Percentiles rank a stretch among this genome's conserved stretches.
phyloP scores from a whole-genome alignment of 495 filamentous ascomycete genomes.

The Rusavskia elegans region DNA sequence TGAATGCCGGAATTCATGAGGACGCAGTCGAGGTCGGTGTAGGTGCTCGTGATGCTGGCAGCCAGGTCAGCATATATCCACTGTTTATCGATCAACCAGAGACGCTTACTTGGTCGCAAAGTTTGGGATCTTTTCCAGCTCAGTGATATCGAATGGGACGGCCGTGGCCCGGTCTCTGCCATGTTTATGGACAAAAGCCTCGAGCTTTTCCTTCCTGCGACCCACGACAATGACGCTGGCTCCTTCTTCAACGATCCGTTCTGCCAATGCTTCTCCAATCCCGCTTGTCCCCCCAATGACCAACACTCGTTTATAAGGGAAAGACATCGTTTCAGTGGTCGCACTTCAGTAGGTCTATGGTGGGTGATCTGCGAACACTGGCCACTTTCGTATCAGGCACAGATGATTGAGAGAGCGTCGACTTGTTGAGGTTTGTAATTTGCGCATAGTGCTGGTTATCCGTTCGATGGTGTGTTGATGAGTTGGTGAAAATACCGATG shows the following conservation, averaged over 20 bases:
- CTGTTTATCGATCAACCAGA: not conserved
- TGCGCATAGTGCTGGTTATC: not conserved
- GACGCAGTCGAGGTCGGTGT: conserved; percentile 33
- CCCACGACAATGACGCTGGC: conserved; percentile 46
- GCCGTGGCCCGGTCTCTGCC: conserved; percentile 35
- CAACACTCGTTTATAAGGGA: conserved; percentile 53
- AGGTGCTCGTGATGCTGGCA: conserved; percentile 32
- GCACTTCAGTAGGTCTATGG: not conserved
- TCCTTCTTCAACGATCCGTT: conserved; percentile 43
- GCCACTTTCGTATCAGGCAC: no score
- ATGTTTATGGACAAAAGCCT: conserved; percentile 42
- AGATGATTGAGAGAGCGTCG: not conserved
- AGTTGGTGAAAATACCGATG: not conserved
- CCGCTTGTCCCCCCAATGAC: conserved; percentile 57
- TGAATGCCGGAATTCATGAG: conserved; percentile 31
- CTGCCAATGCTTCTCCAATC: conserved; percentile 51
- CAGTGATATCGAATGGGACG: conserved; percentile 46
- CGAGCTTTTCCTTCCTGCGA: conserved; percentile 47
- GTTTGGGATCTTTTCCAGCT: conserved; percentile 37
- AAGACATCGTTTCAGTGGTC: conserved; percentile 25
- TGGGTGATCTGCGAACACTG: not conserved
- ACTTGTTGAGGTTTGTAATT: not conserved
- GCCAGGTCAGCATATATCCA: not conserved
- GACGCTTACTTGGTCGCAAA: conserved; percentile 33
- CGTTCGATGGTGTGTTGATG: not conserved